Evolutionary conservation across 1,139 yeast genomes (phyloP), one percentile per base, ranked within the genome.

Genomic region (Candida buenavistaensis): DNA sequence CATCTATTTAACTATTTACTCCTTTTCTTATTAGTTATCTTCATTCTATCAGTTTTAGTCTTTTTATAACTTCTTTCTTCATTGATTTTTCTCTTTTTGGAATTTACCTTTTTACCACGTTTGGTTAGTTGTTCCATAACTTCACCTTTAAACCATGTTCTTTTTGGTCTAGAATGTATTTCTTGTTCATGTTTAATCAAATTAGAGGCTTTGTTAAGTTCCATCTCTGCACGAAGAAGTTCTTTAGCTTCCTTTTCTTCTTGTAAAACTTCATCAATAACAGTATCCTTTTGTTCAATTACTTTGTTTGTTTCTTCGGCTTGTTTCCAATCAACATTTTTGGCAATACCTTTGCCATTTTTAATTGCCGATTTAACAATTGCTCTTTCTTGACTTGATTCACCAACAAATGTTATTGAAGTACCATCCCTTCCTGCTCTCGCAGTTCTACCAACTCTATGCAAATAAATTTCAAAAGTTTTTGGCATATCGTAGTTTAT

Each of bases 361-460:
- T 74, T 77, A 46, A 92, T 80, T 2, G 96, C 95, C 17, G 81
- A 87, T 57, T 85, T 89, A 11, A 92, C 97, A 50, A 94, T 88
- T 28, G 75, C 68, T 64, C 98, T 80, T 48, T 92, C 98, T 40
- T 73, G 77, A 14, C 87, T 71, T 2, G 87, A 72, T 57, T 92
- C 98, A 13, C 97, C 97, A 7, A 94, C 98, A 58, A 92, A 80
- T 3, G 97, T 82, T 30, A 92, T 83, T 30, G 97, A 84, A 38
- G 77, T 76, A 74, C 99, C 99, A 37, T 86, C 88, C 60, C 97
- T 78, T 24, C 98, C 98, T 35, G 97, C 99, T 77, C 99, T 87
- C 8, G 98, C 99, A 37, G 98, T 92, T 75, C 99, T 86, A 64
- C 98, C 98, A 44, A 94, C 97, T 71, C 99, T 83, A 64, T 92